These are phyloP conservation scores for Cyclotella kingstonii DNA, from an alignment of 108 stramenopile genomes.

Conservation along the genomic window DNA sequence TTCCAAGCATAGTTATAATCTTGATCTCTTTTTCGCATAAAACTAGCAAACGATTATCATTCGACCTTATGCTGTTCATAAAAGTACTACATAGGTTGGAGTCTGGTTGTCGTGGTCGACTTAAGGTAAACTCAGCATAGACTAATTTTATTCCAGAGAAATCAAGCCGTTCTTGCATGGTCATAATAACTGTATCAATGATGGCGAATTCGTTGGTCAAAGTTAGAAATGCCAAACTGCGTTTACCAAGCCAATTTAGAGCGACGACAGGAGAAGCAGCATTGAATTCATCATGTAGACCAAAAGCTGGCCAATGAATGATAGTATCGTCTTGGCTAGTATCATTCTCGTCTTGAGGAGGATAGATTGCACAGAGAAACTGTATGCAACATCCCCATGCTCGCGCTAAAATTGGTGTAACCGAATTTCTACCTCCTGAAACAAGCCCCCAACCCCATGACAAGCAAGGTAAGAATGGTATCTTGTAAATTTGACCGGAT, in stretches of 20 bases:
- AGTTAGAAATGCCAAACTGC: constrained; percentile 69
- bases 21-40: constrained; percentile 76
- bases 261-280: constrained; percentile 75
- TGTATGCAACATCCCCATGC: constrained; percentile 86
- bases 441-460: constrained; percentile 88
- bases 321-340: constrained; percentile 19
- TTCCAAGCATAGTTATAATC: constrained; percentile 61
- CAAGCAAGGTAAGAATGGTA: constrained; percentile 69
- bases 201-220: constrained; percentile 72
- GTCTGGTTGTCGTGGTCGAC: constrained; percentile 32
- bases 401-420: constrained; percentile 78
- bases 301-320: constrained; percentile 80
- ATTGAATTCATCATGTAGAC: constrained; percentile 80
- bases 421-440: constrained; percentile 66
- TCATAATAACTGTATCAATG: constrained; percentile 87
- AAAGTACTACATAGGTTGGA: constrained; percentile 53
- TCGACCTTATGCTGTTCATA: constrained; percentile 73
- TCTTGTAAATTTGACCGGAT: not conserved
- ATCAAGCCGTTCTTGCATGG: constrained; percentile 81
- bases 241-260: constrained; percentile 79
- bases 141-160: constrained; percentile 73
- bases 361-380: constrained; percentile 70
- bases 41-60: constrained; percentile 69
- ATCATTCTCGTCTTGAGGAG: constrained; percentile 33
- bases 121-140: constrained; percentile 78